phyloP scores from a whole-genome alignment of 106 monocot genomes.

The Alisma plantagoaquatica region DNA sequence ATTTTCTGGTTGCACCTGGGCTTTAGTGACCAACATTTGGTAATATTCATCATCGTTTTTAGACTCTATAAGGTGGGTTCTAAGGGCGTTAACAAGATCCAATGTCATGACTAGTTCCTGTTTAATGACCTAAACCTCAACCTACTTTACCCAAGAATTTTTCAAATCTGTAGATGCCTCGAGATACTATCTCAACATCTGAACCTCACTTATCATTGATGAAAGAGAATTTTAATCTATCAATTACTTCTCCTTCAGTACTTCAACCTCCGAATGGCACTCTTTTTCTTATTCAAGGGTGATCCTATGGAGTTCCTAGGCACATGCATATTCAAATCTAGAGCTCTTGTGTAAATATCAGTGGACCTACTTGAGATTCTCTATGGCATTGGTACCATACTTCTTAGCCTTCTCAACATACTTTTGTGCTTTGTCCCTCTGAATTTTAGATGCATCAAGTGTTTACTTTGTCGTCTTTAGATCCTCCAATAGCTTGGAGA shows the following conservation, averaged over 20 bases:
- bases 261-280: slow-evolving; percentile 81
- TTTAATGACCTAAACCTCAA: slow-evolving; percentile 34
- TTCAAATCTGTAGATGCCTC: slow-evolving; percentile 30
- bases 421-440: slow-evolving; percentile 28
- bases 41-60: slow-evolving; percentile 28
- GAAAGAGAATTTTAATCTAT: slow-evolving; percentile 38
- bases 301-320: slow-evolving; percentile 54
- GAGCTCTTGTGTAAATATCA: slow-evolving; percentile 47
- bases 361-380: slow-evolving; percentile 48
- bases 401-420: slow-evolving; percentile 59
- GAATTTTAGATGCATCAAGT: slow-evolving; percentile 30
- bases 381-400: slow-evolving; percentile 19
- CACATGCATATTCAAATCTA: slow-evolving; percentile 45
- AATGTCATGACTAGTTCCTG: slow-evolving; percentile 20
- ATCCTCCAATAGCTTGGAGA: slow-evolving; percentile 47
- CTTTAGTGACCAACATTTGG: slow-evolving; percentile 18
- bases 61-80: slow-evolving; percentile 20
- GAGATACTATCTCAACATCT: slow-evolving; percentile 51
- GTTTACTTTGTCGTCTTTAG: slow-evolving; percentile 58
- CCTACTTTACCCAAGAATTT: slow-evolving; percentile 15
- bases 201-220: slow-evolving; percentile 58
- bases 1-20: slow-evolving; percentile 36
- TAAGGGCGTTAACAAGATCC: slow-evolving; percentile 33
- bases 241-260: slow-evolving; percentile 54
- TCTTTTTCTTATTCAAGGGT: slow-evolving; percentile 51